A percentile compares a stretch with the other conserved stretches of the same genome.
phyloP scores from a whole-genome alignment of 257 asterid genomes.

The Solanum pimpinellifolium region DNA sequence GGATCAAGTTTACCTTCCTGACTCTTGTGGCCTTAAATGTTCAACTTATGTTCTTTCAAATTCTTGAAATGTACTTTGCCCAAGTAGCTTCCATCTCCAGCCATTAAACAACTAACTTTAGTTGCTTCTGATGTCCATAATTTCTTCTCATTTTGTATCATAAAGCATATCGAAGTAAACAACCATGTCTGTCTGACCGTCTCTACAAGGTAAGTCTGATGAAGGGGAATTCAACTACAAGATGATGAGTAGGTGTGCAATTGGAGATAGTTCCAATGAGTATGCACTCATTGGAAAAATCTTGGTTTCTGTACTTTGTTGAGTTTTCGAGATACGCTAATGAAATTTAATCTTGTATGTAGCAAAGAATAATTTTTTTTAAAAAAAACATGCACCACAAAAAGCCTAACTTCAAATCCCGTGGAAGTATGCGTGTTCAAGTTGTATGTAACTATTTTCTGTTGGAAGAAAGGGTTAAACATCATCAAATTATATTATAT shows the following conservation, averaged over 20 bases:
- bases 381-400: not conserved
- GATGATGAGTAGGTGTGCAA: not conserved
- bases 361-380: not conserved
- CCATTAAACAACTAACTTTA: not conserved
- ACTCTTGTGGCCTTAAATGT: not conserved
- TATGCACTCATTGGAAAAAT: not conserved
- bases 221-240: not conserved
- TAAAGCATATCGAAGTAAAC: not conserved
- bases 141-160: not conserved
- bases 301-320: not conserved
- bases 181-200: not conserved
- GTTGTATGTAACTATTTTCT: not conserved
- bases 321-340: not conserved
- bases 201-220: not conserved
- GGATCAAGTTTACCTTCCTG: not conserved
- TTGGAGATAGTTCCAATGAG: not conserved
- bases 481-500: no score
- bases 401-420: not conserved
- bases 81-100: not conserved
- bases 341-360: not conserved
- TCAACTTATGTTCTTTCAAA: not conserved
- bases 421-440: not conserved
- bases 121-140: not conserved
- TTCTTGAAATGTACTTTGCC: not conserved
- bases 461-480: no score